phyloP scores from a whole-genome alignment of 2,329 filamentous ascomycete genomes.

The Aspergillus japonicus region DNA sequence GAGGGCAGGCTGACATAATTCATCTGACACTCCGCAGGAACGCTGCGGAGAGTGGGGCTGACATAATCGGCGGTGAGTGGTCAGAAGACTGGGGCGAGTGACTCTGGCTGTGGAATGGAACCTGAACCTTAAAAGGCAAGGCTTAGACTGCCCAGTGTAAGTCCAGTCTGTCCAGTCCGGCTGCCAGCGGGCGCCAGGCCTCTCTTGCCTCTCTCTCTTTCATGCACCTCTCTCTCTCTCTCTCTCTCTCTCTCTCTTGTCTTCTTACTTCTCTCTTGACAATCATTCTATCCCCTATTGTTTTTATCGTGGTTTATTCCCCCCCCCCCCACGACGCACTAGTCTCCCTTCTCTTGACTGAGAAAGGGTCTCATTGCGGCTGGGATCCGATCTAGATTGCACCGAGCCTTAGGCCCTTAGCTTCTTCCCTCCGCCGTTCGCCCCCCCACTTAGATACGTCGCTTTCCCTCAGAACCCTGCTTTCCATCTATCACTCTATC shows the following conservation, averaged over 20 bases:
- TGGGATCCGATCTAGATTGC: slow-evolving; percentile 19
- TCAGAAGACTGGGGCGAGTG: slow-evolving; percentile 2
- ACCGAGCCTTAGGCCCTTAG: slow-evolving; percentile 1
- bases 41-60: slow-evolving; percentile 7
- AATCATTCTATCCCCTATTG: neutral
- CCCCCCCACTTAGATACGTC: slow-evolving; percentile 13
- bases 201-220: neutral
- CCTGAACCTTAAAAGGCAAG: slow-evolving; percentile 1
- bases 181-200: too few species aligned
- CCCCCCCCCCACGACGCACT: neutral
- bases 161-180: neutral
- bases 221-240: neutral
- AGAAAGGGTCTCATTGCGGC: slow-evolving; percentile 6
- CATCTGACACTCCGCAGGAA: slow-evolving; percentile 4
- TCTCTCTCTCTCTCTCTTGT: neutral
- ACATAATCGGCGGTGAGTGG: slow-evolving; percentile 16
- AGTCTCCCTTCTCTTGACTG: slow-evolving; percentile 14
- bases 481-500: slow-evolving; percentile 1
- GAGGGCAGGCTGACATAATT: neutral
- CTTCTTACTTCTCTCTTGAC: slow-evolving; percentile 3
- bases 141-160: neutral
- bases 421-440: slow-evolving; percentile 10
- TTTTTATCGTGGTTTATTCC: neutral
- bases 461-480: slow-evolving; percentile 8
- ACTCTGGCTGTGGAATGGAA: slow-evolving; percentile 4